phyloP scores from a whole-genome alignment of 2,329 filamentous ascomycete species.

The Aureobasidium sp. region DNA sequence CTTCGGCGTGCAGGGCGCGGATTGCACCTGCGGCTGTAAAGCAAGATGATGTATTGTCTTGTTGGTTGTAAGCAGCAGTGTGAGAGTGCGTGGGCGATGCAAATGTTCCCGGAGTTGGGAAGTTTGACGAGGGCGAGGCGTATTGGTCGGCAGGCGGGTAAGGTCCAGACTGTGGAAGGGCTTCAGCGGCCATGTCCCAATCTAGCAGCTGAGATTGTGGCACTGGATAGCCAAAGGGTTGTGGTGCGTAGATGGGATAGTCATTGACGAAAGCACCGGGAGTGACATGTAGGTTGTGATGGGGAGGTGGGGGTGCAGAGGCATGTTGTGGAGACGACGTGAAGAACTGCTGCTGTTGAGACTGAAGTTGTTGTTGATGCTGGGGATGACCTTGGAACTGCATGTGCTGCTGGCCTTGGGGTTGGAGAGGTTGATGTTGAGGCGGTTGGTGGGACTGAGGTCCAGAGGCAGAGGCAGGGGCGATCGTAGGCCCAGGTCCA shows the following conservation, averaged over 20 bases:
- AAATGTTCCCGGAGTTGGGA: neutral
- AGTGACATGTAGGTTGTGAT: neutral
- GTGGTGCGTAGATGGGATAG: constrained; percentile 2
- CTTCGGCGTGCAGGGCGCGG: constrained; percentile 35
- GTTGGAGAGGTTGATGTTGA: neutral
- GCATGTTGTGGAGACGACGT: neutral
- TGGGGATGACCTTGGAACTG: neutral
- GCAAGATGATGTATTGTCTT: constrained; percentile 26
- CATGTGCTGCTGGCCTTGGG: neutral
- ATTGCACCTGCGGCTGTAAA: constrained; percentile 41
- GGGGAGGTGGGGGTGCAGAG: neutral
- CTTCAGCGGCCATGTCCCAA: constrained; percentile 9
- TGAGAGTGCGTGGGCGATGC: neutral
- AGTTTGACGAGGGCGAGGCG: neutral
- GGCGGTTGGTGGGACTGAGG: neutral
- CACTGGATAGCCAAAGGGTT: neutral
- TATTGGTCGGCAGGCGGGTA: neutral
- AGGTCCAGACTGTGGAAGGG: neutral
- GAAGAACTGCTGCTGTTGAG: constrained; percentile 3
- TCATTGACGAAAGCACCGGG: neutral
- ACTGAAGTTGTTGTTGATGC: neutral
- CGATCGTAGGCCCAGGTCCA: too few species aligned
- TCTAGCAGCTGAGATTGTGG: neutral
- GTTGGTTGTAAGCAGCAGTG: neutral
- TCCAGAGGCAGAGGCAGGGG: neutral